phyloP scores from a whole-genome alignment of 2,329 filamentous ascomycete species.

The Zymoseptoria pseudotritici region DNA sequence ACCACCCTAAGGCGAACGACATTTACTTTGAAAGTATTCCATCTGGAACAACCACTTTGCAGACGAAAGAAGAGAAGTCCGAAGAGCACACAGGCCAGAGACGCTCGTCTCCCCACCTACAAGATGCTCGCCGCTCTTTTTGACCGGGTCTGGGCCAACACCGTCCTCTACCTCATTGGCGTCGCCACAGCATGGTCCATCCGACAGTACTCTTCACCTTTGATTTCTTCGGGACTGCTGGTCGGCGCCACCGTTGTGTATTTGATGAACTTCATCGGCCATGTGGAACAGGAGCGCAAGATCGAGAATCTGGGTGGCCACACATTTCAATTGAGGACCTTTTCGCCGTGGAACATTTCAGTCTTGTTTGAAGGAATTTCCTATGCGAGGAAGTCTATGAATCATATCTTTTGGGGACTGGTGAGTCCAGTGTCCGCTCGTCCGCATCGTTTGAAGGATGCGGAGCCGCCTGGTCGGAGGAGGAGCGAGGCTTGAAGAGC shows the following conservation, averaged over 20 bases:
- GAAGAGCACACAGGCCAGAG: background rate
- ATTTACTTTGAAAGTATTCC: background rate
- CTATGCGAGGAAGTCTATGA: slow-evolving; percentile 50
- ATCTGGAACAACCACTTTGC: background rate
- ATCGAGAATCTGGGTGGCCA: slow-evolving; percentile 37
- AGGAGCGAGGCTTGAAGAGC: background rate
- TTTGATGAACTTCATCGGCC: slow-evolving; percentile 13
- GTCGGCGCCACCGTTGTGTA: slow-evolving; percentile 6
- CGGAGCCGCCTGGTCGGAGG: background rate
- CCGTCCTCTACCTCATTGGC: slow-evolving; percentile 1
- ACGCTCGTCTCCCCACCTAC: background rate
- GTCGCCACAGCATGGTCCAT: background rate
- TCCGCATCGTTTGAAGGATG: background rate
- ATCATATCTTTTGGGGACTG: slow-evolving; percentile 43
- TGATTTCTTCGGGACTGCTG: background rate
- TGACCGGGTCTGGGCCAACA: slow-evolving; percentile 5
- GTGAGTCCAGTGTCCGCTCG: slow-evolving; percentile 50
- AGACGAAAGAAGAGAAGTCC: background rate
- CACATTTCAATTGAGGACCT: slow-evolving; percentile 31
- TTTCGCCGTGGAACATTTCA: slow-evolving; percentile 22
- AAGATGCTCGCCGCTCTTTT: slow-evolving; percentile 3
- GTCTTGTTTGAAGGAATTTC: slow-evolving; percentile 55
- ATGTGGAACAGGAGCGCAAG: slow-evolving; percentile 28
- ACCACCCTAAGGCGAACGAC: background rate
- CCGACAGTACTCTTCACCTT: background rate